Base-by-base conservation (phyloP, 805 yeast species). In the Schwanniomyces vanrijiae region DNA sequence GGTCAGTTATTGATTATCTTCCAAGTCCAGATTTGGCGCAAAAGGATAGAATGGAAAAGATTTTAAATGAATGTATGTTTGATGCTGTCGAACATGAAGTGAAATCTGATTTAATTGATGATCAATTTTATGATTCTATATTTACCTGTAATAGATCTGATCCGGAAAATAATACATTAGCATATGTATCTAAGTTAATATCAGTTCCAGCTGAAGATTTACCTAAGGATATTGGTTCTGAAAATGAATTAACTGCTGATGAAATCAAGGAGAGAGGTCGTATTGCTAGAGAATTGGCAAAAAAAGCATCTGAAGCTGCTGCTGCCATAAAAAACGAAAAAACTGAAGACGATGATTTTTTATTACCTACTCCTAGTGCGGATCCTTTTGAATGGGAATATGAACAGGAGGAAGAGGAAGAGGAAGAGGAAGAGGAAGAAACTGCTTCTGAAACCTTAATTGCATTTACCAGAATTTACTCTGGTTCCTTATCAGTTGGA, bases 21-120 rank as follows among this genome's bases (percentile, higher is more conserved):
- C 97, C 97, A 0, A 86, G 95, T 6, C 99, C 99, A 1, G 57
- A 76, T 4, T 71, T 62, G 1, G 88, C 97, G 0, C 99, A 94
- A 64, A 67, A 66, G 19, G 80, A 76, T 28, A 79, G 97, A 53
- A 79, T 89, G 51, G 86, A 84, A 9, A 78, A 79, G 11, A 77
- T 91, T 28, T 65, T 94, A 39, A 55, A 59, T 26, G 76, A 72
- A 53, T 60, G 69, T 33, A 49, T 62, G 38, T 66, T 58, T 49
- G 80, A 79, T 13, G 74, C 81, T 2, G 77, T 86, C 0, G 75
- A 79, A 33, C 65, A 66, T 16, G 38, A 45, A 1, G 62, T 55
- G 8, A 55, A 56, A 19, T 42, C 54, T 1, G 73, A 72, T 5
- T 53, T 73, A 11, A 65, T 88, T 0, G 85, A 84, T 49, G 57